Evolutionary conservation across 2,329 filamentous ascomycete species (phyloP), one percentile per base, ranked within the genome.

Genomic region (Exserohilum rostratum): DNA sequence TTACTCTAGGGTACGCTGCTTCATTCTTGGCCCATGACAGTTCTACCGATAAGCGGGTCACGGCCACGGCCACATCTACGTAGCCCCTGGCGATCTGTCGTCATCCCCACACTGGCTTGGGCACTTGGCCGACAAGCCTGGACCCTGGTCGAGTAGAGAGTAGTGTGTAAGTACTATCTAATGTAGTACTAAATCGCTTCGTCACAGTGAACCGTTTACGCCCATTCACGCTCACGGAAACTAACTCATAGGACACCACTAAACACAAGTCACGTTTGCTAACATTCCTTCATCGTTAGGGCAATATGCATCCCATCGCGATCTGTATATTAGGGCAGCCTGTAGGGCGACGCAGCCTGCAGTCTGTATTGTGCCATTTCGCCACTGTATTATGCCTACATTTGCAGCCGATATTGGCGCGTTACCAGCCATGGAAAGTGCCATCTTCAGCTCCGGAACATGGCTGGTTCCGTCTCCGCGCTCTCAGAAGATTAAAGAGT

Each of bases 181-280:
- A 53, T 55, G 57, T 45, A 45, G 43, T 44, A 55, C 53, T 53
- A 40, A 34, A 46, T 62, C 58, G 55, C 35, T 29, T 25, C 31
- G 22, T 25, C 22, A 4, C 22, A 25, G 7, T 4, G 22, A 46
- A 57, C 45, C 30, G 17, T 46, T 15, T n/a, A n/a, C n/a, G n/a
- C n/a, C n/a, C n/a, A n/a, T n/a, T 42, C 34, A 12, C 10, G 10
- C 17, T 38, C 38, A 20, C 43, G 20, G 22, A 25, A 10, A 31
- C 46, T 20, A 45, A 29, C 30, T 46, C 29, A 53, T 44, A 42
- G 20, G 42, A 15, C 11, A 31, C 44, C 25, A 18, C 4, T 22
- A 11, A 50, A 48, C n/a, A 38, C 47, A 51, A 46, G 43, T 53
- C n/a, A 42, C 50, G 13, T 27, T 15, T 18, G 30, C 45, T 25